Base-by-base conservation (phyloP, 192 early-diverging fungal species). In the Glomus cerebriforme region DNA sequence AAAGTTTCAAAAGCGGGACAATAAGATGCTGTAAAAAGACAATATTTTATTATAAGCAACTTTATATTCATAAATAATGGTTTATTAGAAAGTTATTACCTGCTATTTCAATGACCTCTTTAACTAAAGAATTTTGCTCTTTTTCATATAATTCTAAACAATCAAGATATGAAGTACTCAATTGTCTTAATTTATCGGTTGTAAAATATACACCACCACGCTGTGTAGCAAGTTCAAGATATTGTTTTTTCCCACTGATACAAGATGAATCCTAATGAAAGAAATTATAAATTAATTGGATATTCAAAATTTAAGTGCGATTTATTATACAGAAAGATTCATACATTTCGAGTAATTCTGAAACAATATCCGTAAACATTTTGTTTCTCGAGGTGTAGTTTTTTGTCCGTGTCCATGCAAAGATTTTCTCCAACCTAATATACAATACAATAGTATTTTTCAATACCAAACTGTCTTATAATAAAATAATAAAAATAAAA, bases 161-260 rank as follows among this genome's bases (percentile, higher is more conserved):
- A 4, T 79, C 83, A 78, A 89, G 19, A 68, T 24, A 68, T 1
- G 29, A 22, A 24, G 19, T n/a, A 67, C 87, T 92, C 35, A 96
- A 81, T 9, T 89, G 79, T 37, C 90, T 84, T 79, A 99, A 78
- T 39, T 83, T 87, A 13, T 88, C 77, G 0, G 95, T 98, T 0
- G 96, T 95, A 81, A 99, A 98, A 27, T 91, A 85, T 0, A 95
- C 93, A 26, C 98, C 97, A 19, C 92, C 91, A 80, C 97, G 97
- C 68, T 92, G 92, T 19, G 96, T 96, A 10, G 94, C 79, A 59
- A 96, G 88, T 84, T 99, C 97, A 79, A 93, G 93, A 80, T 92
- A 96, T 67, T 86, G 85, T 45, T 82, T 80, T 54, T 92, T 91
- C 63, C 91, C 88, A 15, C 95, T 90, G 49, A 98, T 85, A 19